Percentiles rank a stretch among this genome's conserved stretches.
Evolutionary conservation across 805 yeast genomes (phyloP).

Genomic region (Kodamaea jinghongensis): DNA sequence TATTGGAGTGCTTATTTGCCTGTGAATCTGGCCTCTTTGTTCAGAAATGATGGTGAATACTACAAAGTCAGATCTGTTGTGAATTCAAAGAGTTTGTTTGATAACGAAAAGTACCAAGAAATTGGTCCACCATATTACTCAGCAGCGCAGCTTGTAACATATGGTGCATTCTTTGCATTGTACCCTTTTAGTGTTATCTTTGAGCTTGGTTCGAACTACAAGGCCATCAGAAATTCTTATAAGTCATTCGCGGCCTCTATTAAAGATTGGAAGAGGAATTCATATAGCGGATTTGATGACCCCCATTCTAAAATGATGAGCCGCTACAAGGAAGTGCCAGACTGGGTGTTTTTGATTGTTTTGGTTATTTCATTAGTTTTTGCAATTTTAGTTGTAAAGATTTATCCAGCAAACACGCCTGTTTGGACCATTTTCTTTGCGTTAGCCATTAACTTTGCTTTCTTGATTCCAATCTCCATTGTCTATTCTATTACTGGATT

Average conservation of each 20-base stretch:
- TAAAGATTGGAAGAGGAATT: constrained; percentile 20
- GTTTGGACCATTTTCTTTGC: constrained; percentile 38
- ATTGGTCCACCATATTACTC: constrained; percentile 23
- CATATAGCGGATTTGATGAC: constrained; percentile 32
- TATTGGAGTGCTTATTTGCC: constrained; percentile 31
- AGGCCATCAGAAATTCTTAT: constrained; percentile 14
- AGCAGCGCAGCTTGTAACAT: constrained; percentile 20
- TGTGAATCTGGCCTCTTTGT: constrained; percentile 20
- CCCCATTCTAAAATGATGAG: constrained; percentile 33
- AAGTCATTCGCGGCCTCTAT: constrained; percentile 15
- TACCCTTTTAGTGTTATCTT: constrained; percentile 25
- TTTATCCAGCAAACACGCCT: constrained; percentile 34
- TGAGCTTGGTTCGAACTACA: constrained; percentile 14
- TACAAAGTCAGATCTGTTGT: constrained; percentile 18
- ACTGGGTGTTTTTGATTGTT: constrained; percentile 26
- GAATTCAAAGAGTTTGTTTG: constrained; percentile 10
- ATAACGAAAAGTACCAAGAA: constrained; percentile 16
- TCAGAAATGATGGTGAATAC: constrained; percentile 21
- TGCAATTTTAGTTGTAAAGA: constrained; percentile 29
- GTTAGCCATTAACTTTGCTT: constrained; percentile 29
- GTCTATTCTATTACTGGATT: constrained; percentile 31
- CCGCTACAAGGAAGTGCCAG: constrained; percentile 34
- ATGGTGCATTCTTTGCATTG: constrained; percentile 24
- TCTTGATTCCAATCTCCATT: constrained; percentile 31
- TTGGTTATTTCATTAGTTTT: constrained; percentile 28